phyloP scores from a whole-genome alignment of 2,329 filamentous ascomycete genomes.

The Fusarium sp. region DNA sequence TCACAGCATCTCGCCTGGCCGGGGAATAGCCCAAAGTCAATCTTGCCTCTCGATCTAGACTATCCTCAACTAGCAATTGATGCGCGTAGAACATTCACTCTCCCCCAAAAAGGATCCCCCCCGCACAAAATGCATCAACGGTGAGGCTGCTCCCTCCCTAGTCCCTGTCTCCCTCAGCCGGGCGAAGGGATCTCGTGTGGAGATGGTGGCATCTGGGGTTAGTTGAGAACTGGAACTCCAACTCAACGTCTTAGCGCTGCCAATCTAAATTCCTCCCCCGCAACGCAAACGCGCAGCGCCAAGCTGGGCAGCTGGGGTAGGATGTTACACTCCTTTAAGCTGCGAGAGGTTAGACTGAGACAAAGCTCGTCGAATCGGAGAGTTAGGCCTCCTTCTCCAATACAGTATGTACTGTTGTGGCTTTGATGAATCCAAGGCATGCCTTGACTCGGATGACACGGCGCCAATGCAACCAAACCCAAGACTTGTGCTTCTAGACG shows the following conservation, averaged over 20 bases:
- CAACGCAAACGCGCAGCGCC: constrained; percentile 20
- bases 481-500: constrained; percentile 5
- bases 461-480: constrained; percentile 5
- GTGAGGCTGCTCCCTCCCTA: constrained; percentile 14
- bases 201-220: constrained; percentile 31
- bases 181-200: constrained; percentile 42
- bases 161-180: constrained; percentile 20
- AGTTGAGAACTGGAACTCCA: constrained; percentile 19
- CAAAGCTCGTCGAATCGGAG: constrained; percentile 10
- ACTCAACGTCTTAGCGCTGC: constrained; percentile 27
- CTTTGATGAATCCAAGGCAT: constrained; percentile 30
- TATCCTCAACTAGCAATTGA: background rate
- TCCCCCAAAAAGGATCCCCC: constrained; percentile 3
- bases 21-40: constrained; percentile 14
- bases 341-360: constrained; percentile 19
- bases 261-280: constrained; percentile 35
- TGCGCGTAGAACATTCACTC: background rate
- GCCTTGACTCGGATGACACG: constrained; percentile 18
- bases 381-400: background rate
- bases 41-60: constrained; percentile 3
- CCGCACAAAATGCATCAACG: constrained; percentile 23
- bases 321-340: constrained; percentile 6
- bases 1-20: constrained; percentile 14
- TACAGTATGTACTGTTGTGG: background rate
- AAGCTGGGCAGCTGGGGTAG: constrained; percentile 32